Conservation (phyloP, 305 asterid genomes). For the Coffea humblotiana region DNA sequence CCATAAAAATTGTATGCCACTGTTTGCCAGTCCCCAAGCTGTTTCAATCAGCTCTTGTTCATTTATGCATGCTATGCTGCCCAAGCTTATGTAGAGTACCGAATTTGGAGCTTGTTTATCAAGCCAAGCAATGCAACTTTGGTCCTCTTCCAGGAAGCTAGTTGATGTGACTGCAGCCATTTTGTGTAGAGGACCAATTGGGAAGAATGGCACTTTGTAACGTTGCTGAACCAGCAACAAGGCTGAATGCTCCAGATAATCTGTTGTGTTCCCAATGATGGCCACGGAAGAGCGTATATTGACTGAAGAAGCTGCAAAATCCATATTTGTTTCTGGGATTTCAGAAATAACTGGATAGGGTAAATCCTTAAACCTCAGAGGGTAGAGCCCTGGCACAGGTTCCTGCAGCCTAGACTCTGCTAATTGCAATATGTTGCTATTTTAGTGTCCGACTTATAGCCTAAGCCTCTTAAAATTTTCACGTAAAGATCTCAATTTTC, state of each 20-base stretch:
- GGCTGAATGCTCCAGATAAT: constrained; percentile 11
- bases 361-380: too few species aligned
- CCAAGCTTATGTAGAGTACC: constrained; percentile 26
- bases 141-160: constrained; percentile 20
- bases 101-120: constrained; percentile 20
- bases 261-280: constrained; percentile 21
- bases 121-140: constrained; percentile 21
- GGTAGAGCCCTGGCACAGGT: too few species aligned
- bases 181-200: constrained; percentile 26
- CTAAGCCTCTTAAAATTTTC: too few species aligned
- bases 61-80: constrained; percentile 17
- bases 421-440: too few species aligned
- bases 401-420: too few species aligned
- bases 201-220: constrained; percentile 20
- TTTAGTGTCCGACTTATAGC: too few species aligned
- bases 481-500: too few species aligned
- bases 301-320: too few species aligned
- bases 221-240: constrained; percentile 11
- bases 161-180: constrained; percentile 7
- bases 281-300: constrained; percentile 6
- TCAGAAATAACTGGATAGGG: too few species aligned
- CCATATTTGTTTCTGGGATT: too few species aligned
- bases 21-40: constrained; percentile 26
- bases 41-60: constrained; percentile 14
- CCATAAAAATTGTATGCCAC: constrained; percentile 20